phyloP scores from a whole-genome alignment of 768 basidiomycete species.

The Zangia roseola region DNA sequence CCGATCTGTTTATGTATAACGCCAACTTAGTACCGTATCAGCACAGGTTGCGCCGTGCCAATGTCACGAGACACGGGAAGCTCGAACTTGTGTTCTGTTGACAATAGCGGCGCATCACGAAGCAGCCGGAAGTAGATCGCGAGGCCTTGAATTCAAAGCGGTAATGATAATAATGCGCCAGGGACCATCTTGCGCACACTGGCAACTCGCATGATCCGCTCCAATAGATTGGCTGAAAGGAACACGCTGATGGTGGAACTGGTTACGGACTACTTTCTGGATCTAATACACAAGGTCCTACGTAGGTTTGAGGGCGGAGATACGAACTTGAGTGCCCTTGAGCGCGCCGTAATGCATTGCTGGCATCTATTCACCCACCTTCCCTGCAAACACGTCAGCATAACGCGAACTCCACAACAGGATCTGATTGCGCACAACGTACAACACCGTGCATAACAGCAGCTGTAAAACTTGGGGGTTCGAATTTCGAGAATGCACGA shows the following conservation, averaged over 20 bases:
- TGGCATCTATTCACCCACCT: slow-evolving; percentile 27
- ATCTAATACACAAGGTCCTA: neutral
- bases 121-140: slow-evolving; percentile 21
- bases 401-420: slow-evolving; percentile 17
- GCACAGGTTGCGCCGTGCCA: slow-evolving; percentile 5
- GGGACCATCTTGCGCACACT: neutral
- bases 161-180: slow-evolving; percentile 5
- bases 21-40: slow-evolving; percentile 17
- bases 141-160: slow-evolving; percentile 7
- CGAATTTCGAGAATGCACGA: slow-evolving; percentile 22
- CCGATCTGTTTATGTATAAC: slow-evolving; percentile 21
- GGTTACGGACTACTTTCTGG: slow-evolving; percentile 3
- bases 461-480: slow-evolving; percentile 18
- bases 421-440: slow-evolving; percentile 30
- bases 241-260: neutral
- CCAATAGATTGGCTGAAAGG: slow-evolving; percentile 1
- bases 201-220: neutral
- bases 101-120: slow-evolving; percentile 19
- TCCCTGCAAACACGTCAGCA: slow-evolving; percentile 30
- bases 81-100: neutral
- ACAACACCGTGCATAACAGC: slow-evolving; percentile 19
- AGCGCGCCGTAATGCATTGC: slow-evolving; percentile 29
- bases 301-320: slow-evolving; percentile 22
- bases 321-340: slow-evolving; percentile 10
- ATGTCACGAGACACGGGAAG: slow-evolving; percentile 17